A percentile compares a stretch with the other conserved stretches of the same genome.
Conservation (phyloP, 2,329 filamentous ascomycete species). For the Orbilia brochopaga region DNA sequence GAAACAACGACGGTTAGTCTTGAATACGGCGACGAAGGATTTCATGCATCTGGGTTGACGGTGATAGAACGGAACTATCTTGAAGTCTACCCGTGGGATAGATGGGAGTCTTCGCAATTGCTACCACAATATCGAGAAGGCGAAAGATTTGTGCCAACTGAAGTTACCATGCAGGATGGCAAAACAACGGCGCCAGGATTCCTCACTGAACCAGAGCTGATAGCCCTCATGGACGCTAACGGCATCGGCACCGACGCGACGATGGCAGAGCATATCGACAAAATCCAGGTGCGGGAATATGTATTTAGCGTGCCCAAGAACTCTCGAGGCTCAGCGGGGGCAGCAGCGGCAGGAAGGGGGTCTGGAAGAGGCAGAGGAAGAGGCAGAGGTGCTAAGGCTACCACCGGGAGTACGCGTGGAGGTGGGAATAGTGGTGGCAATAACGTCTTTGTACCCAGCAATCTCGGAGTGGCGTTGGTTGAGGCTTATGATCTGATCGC, state of each 20-base stretch:
- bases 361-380: conserved; percentile 60
- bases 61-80: conserved; percentile 91
- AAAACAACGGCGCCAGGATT: conserved; percentile 84
- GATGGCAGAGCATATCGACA: conserved; percentile 98
- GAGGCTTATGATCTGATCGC: conserved; percentile 95
- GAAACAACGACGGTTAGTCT: conserved; percentile 84
- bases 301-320: conserved; percentile 70
- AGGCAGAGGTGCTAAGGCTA: conserved; percentile 57
- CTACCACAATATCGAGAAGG: conserved; percentile 79
- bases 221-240: conserved; percentile 96
- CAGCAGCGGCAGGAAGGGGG: conserved; percentile 56
- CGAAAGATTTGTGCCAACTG: conserved; percentile 83
- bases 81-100: conserved; percentile 94
- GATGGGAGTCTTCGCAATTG: conserved; percentile 86
- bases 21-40: conserved; percentile 76
- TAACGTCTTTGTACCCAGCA: conserved; percentile 90
- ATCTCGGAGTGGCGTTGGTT: conserved; percentile 86
- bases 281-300: conserved; percentile 89
- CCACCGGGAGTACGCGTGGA: conserved; percentile 62
- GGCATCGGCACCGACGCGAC: conserved; percentile 98
- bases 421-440: conserved; percentile 63
- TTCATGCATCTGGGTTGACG: conserved; percentile 80
- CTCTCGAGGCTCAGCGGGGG: conserved; percentile 56
- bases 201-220: conserved; percentile 92
- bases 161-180: conserved; percentile 89